Conservation (phyloP, 1,284 basidiomycete genomes). For the Sporisorium exsertum region DNA sequence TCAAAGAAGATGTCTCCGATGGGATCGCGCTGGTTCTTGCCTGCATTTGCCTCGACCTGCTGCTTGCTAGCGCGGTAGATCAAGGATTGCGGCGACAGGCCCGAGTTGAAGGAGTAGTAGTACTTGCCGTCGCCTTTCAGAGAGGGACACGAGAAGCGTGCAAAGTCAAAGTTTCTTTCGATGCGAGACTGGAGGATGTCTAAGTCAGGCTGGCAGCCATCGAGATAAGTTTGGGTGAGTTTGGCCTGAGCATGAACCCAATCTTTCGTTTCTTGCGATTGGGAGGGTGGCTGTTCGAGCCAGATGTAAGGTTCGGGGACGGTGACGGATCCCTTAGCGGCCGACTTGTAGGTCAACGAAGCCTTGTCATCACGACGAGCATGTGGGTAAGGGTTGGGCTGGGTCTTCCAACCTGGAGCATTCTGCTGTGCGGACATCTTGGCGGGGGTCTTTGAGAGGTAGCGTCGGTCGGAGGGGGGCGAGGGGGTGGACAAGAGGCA, state of each 20-base stretch:
- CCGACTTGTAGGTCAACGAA: constrained; percentile 58
- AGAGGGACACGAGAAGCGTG: constrained; percentile 62
- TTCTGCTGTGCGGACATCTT: constrained; percentile 25
- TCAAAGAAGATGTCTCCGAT: constrained; percentile 65
- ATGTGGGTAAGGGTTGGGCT: constrained; percentile 58
- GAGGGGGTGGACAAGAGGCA: not conserved
- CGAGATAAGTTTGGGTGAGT: constrained; percentile 57
- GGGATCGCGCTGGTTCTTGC: constrained; percentile 48
- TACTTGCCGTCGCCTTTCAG: constrained; percentile 61
- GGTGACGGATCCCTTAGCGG: constrained; percentile 56
- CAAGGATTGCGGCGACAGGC: constrained; percentile 63
- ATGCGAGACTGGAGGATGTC: constrained; percentile 59
- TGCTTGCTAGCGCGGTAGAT: constrained; percentile 57
- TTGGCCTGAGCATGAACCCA: constrained; percentile 63
- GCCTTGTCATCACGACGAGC: constrained; percentile 61
- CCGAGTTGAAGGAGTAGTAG: constrained; percentile 67
- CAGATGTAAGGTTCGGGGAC: constrained; percentile 67
- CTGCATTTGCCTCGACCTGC: constrained; percentile 47
- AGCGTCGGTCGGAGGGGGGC: constrained; percentile 1
- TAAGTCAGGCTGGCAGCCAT: constrained; percentile 55
- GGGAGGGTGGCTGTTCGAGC: constrained; percentile 65
- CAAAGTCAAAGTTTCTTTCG: constrained; percentile 63
- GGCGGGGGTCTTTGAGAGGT: not conserved
- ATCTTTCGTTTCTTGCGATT: constrained; percentile 62
- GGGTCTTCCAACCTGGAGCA: constrained; percentile 59